Percentiles rank a stretch among this genome's conserved stretches.
phyloP scores from a whole-genome alignment of 768 basidiomycete species.

The Pisolithus orientalis region DNA sequence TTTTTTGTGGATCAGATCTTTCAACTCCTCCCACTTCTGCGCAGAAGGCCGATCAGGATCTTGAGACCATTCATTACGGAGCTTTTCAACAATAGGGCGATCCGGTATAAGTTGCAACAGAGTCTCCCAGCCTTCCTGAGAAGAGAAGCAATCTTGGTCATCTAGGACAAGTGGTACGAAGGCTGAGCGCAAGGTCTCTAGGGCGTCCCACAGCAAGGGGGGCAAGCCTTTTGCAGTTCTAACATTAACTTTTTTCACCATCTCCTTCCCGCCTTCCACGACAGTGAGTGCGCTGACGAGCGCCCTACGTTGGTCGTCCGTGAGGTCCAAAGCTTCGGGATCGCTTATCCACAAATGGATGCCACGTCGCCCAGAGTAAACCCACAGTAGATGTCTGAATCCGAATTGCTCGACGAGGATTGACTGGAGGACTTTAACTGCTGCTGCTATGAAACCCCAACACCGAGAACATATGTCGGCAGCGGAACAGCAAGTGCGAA shows the following conservation, averaged over 20 bases:
- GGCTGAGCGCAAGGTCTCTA: slow-evolving; percentile 41
- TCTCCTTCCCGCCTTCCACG: slow-evolving; percentile 73
- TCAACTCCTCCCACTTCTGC: slow-evolving; percentile 72
- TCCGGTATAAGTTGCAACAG: slow-evolving; percentile 76
- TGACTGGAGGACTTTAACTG: slow-evolving; percentile 79
- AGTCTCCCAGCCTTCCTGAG: slow-evolving; percentile 64
- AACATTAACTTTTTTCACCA: slow-evolving; percentile 77
- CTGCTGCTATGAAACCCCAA: slow-evolving; percentile 92
- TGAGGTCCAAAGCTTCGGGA: slow-evolving; percentile 77
- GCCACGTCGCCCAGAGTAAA: slow-evolving; percentile 96
- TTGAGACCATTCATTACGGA: slow-evolving; percentile 56
- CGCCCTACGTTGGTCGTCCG: slow-evolving; percentile 84
- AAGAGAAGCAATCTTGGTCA: slow-evolving; percentile 81
- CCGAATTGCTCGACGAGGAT: slow-evolving; percentile 86
- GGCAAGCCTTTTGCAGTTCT: slow-evolving; percentile 51
- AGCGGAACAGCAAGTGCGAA: slow-evolving; percentile 91
- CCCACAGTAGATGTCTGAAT: slow-evolving; percentile 88
- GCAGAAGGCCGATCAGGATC: slow-evolving; percentile 49
- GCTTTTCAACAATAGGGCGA: slow-evolving; percentile 35
- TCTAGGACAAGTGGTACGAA: slow-evolving; percentile 67
- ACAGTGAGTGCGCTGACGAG: slow-evolving; percentile 87
- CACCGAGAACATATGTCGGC: slow-evolving; percentile 89
- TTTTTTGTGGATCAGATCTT: slow-evolving; percentile 28
- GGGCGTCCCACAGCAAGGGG: slow-evolving; percentile 59
- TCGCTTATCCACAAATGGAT: slow-evolving; percentile 99